A percentile compares a stretch with the other conserved stretches of the same genome.
Evolutionary conservation across 140 eudicot species (phyloP).

Genomic region (Cichorium intybus): DNA sequence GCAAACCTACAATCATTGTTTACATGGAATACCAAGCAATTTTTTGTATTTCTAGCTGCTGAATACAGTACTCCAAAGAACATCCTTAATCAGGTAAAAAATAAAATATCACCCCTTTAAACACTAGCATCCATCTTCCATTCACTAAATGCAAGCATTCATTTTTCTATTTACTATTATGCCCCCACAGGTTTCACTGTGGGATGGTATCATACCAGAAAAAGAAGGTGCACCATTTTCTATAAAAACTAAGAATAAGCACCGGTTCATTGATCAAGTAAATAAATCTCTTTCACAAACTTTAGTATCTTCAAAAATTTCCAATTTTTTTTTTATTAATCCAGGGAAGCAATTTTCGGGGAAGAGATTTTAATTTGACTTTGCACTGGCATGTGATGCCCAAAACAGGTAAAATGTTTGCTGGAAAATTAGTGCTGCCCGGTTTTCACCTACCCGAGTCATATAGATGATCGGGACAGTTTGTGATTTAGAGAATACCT

Average conservation of each 20-base stretch:
- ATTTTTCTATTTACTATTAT: not conserved
- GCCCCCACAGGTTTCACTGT: conserved; percentile 72
- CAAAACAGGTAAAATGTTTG: conserved; percentile 90
- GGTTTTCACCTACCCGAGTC: conserved; percentile 72
- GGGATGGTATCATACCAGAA: too few species aligned
- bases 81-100: too few species aligned
- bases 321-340: not conserved
- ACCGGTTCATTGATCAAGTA: conserved; percentile 83
- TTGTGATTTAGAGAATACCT: conserved; percentile 4
- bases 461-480: conserved; percentile 42
- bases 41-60: too few species aligned
- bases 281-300: not conserved
- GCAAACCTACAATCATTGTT: too few species aligned
- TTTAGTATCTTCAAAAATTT: too few species aligned
- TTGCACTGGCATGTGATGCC: too few species aligned
- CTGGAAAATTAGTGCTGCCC: conserved; percentile 69
- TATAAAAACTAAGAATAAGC: conserved; percentile 66
- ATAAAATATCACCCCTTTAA: too few species aligned
- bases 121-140: too few species aligned
- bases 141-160: too few species aligned
- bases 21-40: too few species aligned
- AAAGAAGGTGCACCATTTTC: conserved; percentile 61
- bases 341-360: conserved; percentile 87
- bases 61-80: too few species aligned
- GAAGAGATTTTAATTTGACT: conserved; percentile 80